These are phyloP conservation scores for Colletotrichum echinochloae DNA, from an alignment of 2,329 filamentous ascomycete species.

Conservation along the genomic window DNA sequence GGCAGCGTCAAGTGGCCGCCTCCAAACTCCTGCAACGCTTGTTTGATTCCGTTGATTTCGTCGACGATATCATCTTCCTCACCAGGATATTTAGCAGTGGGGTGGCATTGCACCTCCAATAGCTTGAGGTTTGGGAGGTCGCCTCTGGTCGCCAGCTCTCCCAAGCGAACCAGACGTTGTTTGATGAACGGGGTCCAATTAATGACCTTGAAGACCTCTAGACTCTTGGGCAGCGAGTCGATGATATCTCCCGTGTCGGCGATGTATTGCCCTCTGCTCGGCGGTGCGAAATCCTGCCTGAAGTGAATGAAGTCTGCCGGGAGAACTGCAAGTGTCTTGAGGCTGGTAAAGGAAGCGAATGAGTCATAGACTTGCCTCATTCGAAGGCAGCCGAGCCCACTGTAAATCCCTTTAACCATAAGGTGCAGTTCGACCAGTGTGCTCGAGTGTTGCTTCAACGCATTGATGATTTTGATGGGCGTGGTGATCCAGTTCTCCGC, in stretches of 20 bases:
- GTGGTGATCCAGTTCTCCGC: no score
- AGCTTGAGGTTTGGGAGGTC: not conserved
- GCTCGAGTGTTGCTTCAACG: not conserved
- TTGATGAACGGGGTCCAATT: fast-evolving
- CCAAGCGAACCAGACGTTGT: fast-evolving
- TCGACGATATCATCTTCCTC: no score
- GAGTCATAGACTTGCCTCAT: not conserved
- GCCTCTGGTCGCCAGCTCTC: not conserved
- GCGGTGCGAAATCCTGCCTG: no score
- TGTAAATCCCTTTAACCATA: not conserved
- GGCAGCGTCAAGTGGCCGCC: not conserved
- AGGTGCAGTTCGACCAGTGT: not conserved
- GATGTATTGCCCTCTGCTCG: no score
- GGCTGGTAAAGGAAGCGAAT: not conserved
- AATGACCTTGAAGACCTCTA: not conserved
- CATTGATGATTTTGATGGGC: not conserved
- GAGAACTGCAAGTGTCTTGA: not conserved
- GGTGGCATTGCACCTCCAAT: not conserved
- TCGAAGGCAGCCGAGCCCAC: fast-evolving
- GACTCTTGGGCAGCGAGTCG: not conserved
- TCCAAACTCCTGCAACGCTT: not conserved
- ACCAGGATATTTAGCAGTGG: no score
- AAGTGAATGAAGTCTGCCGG: not conserved
- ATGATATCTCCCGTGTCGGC: no score
- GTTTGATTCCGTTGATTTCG: not conserved